phyloP scores from a whole-genome alignment of 768 basidiomycete genomes.

The Fibroporia radiculosa region DNA sequence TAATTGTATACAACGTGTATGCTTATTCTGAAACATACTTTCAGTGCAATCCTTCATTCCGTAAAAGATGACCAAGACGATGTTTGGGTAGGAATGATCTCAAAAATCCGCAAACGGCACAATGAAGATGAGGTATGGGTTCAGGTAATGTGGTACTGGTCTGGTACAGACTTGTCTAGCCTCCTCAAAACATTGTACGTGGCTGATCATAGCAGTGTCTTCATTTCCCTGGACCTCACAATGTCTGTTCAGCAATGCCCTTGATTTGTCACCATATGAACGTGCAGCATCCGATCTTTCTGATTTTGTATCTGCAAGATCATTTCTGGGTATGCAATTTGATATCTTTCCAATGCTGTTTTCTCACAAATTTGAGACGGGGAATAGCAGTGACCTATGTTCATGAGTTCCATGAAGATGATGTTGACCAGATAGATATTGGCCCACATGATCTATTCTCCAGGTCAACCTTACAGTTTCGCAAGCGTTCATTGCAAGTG shows the following conservation, averaged over 20 bases:
- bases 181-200: slow-evolving; percentile 11
- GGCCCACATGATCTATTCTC: slow-evolving; percentile 7
- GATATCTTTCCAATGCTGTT: not conserved
- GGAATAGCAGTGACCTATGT: slow-evolving; percentile 7
- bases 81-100: slow-evolving; percentile 10
- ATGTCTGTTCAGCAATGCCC: not conserved
- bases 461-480: slow-evolving; percentile 1
- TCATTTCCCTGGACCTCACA: too few relatives aligned
- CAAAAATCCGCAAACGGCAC: slow-evolving; percentile 1
- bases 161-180: slow-evolving; percentile 6
- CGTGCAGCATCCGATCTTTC: slow-evolving; percentile 7
- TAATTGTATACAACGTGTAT: not conserved
- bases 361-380: not conserved
- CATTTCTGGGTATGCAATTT: slow-evolving; percentile 4
- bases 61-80: slow-evolving; percentile 2
- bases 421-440: slow-evolving; percentile 10
- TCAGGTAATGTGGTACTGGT: slow-evolving; percentile 13
- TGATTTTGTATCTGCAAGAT: slow-evolving; percentile 1
- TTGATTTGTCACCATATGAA: slow-evolving; percentile 8
- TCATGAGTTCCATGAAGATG: slow-evolving; percentile 12
- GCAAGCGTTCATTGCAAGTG: too few relatives aligned
- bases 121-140: slow-evolving; percentile 3
- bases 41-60: slow-evolving; percentile 9
- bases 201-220: not conserved
- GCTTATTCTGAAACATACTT: not conserved